Evolutionary conservation across 176 grass and related monocot species (phyloP).

Genomic region (Dactylis glomerata): DNA sequence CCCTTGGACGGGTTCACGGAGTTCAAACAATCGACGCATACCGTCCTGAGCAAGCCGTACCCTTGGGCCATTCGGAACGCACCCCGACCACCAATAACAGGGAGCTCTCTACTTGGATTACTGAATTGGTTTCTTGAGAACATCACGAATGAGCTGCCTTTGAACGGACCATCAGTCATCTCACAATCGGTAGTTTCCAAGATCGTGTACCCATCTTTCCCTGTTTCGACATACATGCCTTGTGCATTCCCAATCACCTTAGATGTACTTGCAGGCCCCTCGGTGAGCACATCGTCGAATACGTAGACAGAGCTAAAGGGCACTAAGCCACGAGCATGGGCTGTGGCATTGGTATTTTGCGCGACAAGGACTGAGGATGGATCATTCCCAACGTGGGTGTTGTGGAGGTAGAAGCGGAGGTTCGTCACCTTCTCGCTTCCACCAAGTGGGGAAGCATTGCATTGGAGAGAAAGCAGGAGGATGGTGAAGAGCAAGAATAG

Average conservation of each 20-base stretch:
- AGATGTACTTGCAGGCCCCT: not conserved
- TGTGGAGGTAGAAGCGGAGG: slow-evolving; percentile 1
- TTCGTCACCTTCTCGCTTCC: not conserved
- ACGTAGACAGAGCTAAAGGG: slow-evolving; percentile 13
- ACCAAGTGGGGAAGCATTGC: not conserved
- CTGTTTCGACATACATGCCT: not conserved
- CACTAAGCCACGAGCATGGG: slow-evolving; percentile 8
- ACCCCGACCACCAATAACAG: slow-evolving; percentile 57
- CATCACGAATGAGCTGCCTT: slow-evolving; percentile 2
- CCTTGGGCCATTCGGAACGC: slow-evolving; percentile 48
- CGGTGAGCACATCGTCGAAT: not conserved
- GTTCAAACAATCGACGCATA: not conserved
- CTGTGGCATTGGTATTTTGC: not conserved
- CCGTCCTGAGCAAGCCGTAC: slow-evolving; percentile 26
- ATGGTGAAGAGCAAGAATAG: not conserved
- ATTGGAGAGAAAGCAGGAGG: not conserved
- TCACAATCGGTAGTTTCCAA: not conserved
- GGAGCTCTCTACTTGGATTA: slow-evolving; percentile 31
- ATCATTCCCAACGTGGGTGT: not conserved
- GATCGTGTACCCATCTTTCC: slow-evolving; percentile 9
- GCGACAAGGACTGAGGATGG: not conserved
- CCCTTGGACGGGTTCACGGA: not conserved
- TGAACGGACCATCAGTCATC: slow-evolving; percentile 27
- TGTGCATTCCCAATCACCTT: slow-evolving; percentile 1
- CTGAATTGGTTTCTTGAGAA: slow-evolving; percentile 14